Conservation (phyloP, 257 asterid genomes). For the Mentha longifolia region DNA sequence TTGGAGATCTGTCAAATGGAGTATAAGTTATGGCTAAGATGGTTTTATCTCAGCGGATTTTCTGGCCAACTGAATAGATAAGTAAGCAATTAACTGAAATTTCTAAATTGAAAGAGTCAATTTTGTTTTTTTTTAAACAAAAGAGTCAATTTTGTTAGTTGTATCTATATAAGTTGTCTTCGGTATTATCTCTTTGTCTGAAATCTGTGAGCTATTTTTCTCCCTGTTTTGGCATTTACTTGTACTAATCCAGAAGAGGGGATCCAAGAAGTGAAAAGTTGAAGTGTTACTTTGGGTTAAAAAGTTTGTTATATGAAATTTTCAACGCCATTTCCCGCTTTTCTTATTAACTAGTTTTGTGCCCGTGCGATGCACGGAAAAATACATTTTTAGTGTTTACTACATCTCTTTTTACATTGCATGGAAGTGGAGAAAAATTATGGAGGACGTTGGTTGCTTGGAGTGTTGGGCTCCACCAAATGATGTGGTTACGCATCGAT, state of each 20-base stretch:
- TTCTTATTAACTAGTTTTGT: too few relatives aligned
- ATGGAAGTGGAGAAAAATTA: too few relatives aligned
- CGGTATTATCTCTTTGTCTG: constrained; percentile 6
- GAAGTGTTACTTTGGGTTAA: background rate
- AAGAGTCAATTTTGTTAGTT: too few relatives aligned
- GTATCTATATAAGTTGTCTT: constrained; percentile 23
- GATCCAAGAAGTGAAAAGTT: background rate
- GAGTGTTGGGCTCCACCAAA: too few relatives aligned
- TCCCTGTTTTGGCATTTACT: background rate
- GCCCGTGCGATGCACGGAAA: too few relatives aligned
- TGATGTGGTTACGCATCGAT: too few relatives aligned
- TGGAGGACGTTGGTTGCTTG: too few relatives aligned
- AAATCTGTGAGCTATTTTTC: constrained; percentile 21
- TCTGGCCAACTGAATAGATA: constrained; percentile 19
- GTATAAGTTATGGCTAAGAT: background rate
- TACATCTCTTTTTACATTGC: too few relatives aligned
- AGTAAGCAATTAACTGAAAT: background rate
- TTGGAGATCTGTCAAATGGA: background rate
- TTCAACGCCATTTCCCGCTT: too few relatives aligned
- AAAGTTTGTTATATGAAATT: too few relatives aligned
- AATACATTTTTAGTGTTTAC: too few relatives aligned
- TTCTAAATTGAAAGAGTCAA: constrained; percentile 28
- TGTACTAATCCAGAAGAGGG: background rate
- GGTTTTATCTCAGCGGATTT: constrained; percentile 34
- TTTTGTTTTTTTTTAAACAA: too few relatives aligned